phyloP scores from a whole-genome alignment of 352 stramenopile species.

The Globisporangium perplexum region DNA sequence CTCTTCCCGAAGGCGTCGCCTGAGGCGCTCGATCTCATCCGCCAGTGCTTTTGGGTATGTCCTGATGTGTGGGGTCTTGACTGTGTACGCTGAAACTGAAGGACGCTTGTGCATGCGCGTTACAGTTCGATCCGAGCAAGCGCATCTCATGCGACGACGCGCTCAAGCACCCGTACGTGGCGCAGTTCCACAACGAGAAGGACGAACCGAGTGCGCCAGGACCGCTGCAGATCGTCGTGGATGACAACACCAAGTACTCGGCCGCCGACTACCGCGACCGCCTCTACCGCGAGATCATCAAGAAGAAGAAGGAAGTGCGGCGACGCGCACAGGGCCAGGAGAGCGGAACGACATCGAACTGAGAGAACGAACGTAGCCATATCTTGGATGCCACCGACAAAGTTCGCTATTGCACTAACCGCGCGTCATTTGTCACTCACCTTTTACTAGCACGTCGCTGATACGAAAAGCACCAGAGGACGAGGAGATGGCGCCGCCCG shows the following conservation, averaged over 20 bases:
- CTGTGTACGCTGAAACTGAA: not conserved
- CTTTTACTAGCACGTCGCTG: not conserved
- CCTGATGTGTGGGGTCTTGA: not conserved
- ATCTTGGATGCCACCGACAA: not conserved
- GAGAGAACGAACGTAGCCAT: not conserved
- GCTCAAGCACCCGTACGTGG: conserved; percentile 92
- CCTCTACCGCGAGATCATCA: conserved; percentile 92
- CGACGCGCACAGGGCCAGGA: conserved; percentile 33
- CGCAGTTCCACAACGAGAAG: conserved; percentile 95
- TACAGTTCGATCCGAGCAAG: conserved; percentile 90
- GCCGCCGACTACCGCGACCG: conserved; percentile 91
- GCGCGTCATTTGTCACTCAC: not conserved
- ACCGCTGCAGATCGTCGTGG: conserved; percentile 81
- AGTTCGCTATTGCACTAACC: not conserved
- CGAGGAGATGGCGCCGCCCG: not conserved
- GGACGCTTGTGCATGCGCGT: not conserved
- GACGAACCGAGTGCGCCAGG: conserved; percentile 80
- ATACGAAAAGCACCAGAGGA: not conserved
- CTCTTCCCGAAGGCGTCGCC: conserved; percentile 84
- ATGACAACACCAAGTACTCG: conserved; percentile 95
- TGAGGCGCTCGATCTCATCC: conserved; percentile 88
- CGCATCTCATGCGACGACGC: conserved; percentile 83
- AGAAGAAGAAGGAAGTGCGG: conserved; percentile 90
- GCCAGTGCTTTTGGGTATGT: conserved; percentile 78
- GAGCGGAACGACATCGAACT: not conserved